phyloP scores from a whole-genome alignment of 2,329 filamentous ascomycete species.

The Cryphonectria japonica region DNA sequence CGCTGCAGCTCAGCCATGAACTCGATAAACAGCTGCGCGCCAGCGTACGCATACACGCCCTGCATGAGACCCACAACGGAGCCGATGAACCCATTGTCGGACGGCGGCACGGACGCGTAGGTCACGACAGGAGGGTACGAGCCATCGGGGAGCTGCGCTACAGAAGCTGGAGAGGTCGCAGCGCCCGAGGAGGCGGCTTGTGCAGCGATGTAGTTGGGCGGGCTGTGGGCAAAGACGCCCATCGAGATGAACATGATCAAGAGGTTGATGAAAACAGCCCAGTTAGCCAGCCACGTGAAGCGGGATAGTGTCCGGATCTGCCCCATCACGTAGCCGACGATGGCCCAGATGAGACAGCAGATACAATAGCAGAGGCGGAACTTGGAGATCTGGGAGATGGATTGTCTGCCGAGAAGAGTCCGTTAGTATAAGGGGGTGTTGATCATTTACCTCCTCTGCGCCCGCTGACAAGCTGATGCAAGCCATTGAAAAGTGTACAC shows the following conservation, averaged over 20 bases:
- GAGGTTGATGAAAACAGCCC: conserved; percentile 58
- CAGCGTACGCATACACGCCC: conserved; percentile 59
- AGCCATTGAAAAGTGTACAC: background rate
- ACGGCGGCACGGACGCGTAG: conserved; percentile 43
- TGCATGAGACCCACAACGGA: conserved; percentile 54
- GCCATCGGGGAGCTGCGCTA: conserved; percentile 38
- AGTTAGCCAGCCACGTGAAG: conserved; percentile 57
- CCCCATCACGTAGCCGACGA: conserved; percentile 53
- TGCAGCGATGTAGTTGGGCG: conserved; percentile 49
- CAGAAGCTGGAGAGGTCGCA: conserved; percentile 33
- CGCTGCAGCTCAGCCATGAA: conserved; percentile 54
- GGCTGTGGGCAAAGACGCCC: conserved; percentile 51
- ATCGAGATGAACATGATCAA: conserved; percentile 58
- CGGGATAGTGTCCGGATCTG: conserved; percentile 58
- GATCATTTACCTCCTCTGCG: too few species aligned
- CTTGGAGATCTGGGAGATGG: conserved; percentile 55
- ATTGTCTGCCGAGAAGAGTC: conserved; percentile 40
- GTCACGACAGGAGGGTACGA: conserved; percentile 39
- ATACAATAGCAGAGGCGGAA: conserved; percentile 54
- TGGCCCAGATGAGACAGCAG: conserved; percentile 52
- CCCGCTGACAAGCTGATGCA: too few species aligned
- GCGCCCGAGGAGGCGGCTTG: conserved; percentile 35
- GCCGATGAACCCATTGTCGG: conserved; percentile 46
- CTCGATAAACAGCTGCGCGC: conserved; percentile 58
- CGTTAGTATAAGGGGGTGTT: background rate